Conservation (phyloP, 148 eudicot genomes). For the Rhododendron simsii region DNA sequence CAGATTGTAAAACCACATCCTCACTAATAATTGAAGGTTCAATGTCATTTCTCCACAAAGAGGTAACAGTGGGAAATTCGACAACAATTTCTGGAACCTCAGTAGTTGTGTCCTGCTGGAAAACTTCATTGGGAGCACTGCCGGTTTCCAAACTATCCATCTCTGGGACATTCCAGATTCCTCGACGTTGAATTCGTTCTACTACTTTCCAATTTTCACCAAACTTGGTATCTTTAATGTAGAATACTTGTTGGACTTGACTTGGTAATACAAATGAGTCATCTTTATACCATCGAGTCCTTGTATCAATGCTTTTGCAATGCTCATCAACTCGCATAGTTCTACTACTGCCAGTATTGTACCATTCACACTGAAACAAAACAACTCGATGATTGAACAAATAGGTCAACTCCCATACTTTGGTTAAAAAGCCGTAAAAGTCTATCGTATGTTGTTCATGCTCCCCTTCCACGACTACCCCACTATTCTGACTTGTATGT, state of each 20-base stretch:
- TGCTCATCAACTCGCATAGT: neutral
- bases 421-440: neutral
- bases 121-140: too few relatives aligned
- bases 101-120: neutral
- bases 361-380: conserved; percentile 8
- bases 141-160: too few relatives aligned
- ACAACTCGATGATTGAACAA: neutral
- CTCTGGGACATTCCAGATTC: too few relatives aligned
- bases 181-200: too few relatives aligned
- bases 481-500: conserved; percentile 6
- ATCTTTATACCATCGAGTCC: conserved; percentile 1
- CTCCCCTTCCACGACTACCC: neutral
- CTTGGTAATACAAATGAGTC: conserved; percentile 2
- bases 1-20: neutral
- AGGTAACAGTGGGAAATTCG: neutral
- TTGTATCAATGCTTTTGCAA: neutral
- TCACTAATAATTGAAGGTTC: neutral
- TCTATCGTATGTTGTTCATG: neutral
- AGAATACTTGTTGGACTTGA: neutral
- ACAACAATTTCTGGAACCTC: neutral
- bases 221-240: neutral
- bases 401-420: neutral
- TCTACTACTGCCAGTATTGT: neutral
- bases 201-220: too few relatives aligned
- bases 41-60: neutral